Evolutionary conservation across 805 yeast species (phyloP), one percentile per base, ranked within the genome.

Genomic region (Candida orba): DNA sequence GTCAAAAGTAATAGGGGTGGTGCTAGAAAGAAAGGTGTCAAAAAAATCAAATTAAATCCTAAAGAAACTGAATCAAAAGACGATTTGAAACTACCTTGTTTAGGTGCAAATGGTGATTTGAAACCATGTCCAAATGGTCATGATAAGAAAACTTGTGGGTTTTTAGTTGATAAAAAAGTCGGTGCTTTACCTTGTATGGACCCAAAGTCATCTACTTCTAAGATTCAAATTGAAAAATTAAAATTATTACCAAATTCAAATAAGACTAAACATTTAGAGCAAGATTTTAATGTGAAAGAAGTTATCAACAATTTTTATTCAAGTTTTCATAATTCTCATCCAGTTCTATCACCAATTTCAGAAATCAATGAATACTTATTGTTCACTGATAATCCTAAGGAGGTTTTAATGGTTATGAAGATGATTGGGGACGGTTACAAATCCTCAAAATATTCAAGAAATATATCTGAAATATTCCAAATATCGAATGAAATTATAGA

Each of bases 1-100:
- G 79, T 75, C 5, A 72, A 71, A 51, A 71, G 77, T 46, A 68
- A 73, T 35, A 57, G 80, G 47, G 80, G 80, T 34, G 80, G 80
- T 1, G 69, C 78, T 7, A 57, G 80, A 37, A 71, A 64, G 49
- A 75, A 69, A 50, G 79, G 79, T 14, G 68, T 69, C 20, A 67
- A 62, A 47, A 63, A 53, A 39, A 38, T 39, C 5, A 50, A 45
- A 29, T 30, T 25, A 13, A 24, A 39, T 14, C 32, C 40, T 12
- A 29, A 22, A 14, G 17, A 10, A 25, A 25, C 15, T n/a, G 17
- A 17, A 14, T 36, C 37, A 6, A 34, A 43, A 4, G 37, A 24
- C 2, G 46, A 38, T n/a, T 20, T 51, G 12, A 34, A 38, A 3
- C 41, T 54, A 7, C 56, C 60, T 2, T 57, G 60, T 45, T 45